A percentile compares a stretch with the other conserved stretches of the same genome.
Evolutionary conservation across 129 eudicot species (phyloP).

Genomic region (Escallonia rubra): DNA sequence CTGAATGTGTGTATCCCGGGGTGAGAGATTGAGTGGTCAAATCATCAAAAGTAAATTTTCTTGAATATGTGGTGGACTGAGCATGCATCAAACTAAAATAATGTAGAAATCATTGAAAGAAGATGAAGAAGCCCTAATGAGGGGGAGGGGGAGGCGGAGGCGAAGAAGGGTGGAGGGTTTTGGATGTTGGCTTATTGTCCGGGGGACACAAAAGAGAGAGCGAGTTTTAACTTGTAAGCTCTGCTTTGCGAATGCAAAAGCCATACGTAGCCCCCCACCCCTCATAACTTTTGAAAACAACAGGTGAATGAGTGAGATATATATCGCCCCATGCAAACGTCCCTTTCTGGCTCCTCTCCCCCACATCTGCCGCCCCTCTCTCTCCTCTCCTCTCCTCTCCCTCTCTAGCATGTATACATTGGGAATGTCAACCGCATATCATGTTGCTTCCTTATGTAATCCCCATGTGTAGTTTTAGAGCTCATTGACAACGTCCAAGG

Average conservation of each 20-base stretch:
- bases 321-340: constrained; percentile 61
- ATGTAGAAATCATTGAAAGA: neutral
- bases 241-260: neutral
- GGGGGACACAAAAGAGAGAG: constrained; percentile 7
- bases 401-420: neutral
- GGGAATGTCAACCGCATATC: constrained; percentile 9
- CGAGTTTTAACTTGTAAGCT: neutral
- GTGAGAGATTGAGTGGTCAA: constrained; percentile 33
- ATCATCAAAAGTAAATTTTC: constrained; percentile 11
- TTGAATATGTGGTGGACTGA: neutral
- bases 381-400: neutral
- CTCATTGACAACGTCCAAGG: too few species aligned
- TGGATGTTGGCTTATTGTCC: constrained; percentile 13
- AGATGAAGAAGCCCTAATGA: constrained; percentile 34
- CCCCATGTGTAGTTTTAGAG: constrained; percentile 13
- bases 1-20: constrained; percentile 6
- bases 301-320: constrained; percentile 46
- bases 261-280: neutral
- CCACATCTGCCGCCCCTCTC: constrained; percentile 36
- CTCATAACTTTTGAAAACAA: constrained; percentile 45
- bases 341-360: constrained; percentile 68
- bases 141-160: constrained; percentile 39
- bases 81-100: neutral
- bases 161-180: constrained; percentile 14
- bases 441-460: constrained; percentile 7